phyloP scores from a whole-genome alignment of 176 grass and related monocot genomes.

The Oryza australiensis region DNA sequence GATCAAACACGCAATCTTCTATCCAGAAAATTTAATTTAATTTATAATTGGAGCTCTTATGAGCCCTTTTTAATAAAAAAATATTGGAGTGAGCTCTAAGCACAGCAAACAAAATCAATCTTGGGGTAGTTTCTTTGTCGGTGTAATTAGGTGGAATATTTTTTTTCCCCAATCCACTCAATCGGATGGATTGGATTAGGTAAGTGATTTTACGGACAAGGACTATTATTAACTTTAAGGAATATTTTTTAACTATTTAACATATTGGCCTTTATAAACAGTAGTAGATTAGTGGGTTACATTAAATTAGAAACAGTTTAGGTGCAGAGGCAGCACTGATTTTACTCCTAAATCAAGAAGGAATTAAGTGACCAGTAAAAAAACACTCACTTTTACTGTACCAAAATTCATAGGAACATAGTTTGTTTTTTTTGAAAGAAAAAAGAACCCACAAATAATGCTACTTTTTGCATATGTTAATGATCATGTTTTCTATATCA shows the following conservation, averaged over 20 bases:
- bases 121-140: slow-evolving; percentile 12
- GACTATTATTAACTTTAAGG: neutral
- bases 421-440: neutral
- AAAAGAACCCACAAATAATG: neutral
- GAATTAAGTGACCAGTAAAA: too few species aligned
- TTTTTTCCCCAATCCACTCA: slow-evolving; percentile 26
- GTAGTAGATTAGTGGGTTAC: too few species aligned
- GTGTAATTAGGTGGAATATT: slow-evolving; percentile 10
- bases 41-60: neutral
- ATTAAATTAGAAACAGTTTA: neutral
- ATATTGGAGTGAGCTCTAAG: slow-evolving; percentile 40
- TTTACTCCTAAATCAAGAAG: neutral
- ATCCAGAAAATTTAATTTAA: neutral
- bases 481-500: neutral
- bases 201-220: slow-evolving; percentile 8
- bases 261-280: too few species aligned
- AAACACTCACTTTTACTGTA: too few species aligned
- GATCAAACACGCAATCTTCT: neutral
- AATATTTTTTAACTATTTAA: neutral
- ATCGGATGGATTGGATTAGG: slow-evolving; percentile 3
- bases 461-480: neutral
- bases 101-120: slow-evolving; percentile 18
- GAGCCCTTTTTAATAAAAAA: neutral
- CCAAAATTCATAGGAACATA: too few species aligned
- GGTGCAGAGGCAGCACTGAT: neutral